These are phyloP conservation scores for Candida manassasensis DNA, from an alignment of 805 yeast genomes.

Conservation along the genomic window DNA sequence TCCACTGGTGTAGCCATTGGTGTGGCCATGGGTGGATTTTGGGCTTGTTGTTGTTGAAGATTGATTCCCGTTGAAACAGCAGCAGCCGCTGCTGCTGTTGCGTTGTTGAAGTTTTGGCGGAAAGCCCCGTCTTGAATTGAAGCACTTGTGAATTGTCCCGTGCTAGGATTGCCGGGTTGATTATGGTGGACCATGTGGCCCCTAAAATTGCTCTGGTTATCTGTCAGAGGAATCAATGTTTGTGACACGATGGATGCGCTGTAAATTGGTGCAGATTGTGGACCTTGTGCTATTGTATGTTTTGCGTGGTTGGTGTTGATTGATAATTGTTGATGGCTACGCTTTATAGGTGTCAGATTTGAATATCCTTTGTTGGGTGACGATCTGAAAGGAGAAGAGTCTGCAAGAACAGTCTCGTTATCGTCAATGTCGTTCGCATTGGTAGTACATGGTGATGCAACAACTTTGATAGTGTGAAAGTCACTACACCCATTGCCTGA, in stretches of 20 bases:
- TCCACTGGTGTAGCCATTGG: constrained; percentile 2
- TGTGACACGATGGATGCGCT: constrained; percentile 23
- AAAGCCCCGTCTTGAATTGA: not conserved
- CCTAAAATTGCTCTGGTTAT: not conserved
- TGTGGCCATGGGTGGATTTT: not conserved
- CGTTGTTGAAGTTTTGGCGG: constrained; percentile 1
- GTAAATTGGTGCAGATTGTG: constrained; percentile 33
- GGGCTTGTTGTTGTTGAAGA: constrained; percentile 11
- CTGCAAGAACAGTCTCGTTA: constrained; percentile 38
- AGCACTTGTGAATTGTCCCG: too few species aligned
- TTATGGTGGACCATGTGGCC: constrained; percentile 15
- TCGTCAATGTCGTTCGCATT: constrained; percentile 22
- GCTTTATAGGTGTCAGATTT: constrained; percentile 11
- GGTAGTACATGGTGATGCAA: not conserved
- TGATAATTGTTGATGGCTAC: constrained; percentile 4
- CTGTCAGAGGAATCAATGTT: constrained; percentile 1
- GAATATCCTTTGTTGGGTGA: constrained; percentile 15
- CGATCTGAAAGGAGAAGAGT: constrained; percentile 32
- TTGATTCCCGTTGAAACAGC: not conserved
- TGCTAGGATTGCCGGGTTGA: constrained; percentile 10
- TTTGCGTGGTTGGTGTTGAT: constrained; percentile 9
- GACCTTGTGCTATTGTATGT: constrained; percentile 15
- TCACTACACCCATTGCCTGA: not conserved
- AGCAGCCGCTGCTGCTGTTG: constrained; percentile 1
- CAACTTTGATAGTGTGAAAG: constrained; percentile 5